Conservation (phyloP, 306 rosid species). For the Luffa aegyptiaca region DNA sequence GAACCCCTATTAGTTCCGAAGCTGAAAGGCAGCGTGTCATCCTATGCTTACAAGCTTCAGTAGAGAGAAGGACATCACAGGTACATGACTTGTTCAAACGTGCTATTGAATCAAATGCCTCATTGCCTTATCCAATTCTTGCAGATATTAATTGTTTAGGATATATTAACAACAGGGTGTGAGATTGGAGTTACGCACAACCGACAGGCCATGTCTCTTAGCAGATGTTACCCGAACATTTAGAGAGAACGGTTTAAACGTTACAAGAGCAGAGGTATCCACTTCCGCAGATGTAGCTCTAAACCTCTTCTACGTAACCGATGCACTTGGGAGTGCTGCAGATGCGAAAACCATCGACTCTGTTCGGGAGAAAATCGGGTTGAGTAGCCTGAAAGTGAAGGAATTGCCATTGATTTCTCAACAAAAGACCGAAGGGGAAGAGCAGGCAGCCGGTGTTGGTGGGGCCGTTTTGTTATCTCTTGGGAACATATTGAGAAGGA, state of each 20-base stretch:
- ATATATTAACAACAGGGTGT: slow-evolving; percentile 44
- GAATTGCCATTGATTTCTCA: slow-evolving; percentile 47
- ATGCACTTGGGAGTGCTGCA: slow-evolving; percentile 49
- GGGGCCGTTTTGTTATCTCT: slow-evolving; percentile 79
- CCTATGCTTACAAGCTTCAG: slow-evolving; percentile 73
- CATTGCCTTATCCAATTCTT: not conserved
- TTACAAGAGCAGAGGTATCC: slow-evolving; percentile 81
- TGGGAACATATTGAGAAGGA: slow-evolving; percentile 82
- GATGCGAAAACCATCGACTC: slow-evolving; percentile 52
- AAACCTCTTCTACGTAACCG: slow-evolving; percentile 75
- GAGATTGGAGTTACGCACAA: slow-evolving; percentile 52
- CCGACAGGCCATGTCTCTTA: slow-evolving; percentile 57
- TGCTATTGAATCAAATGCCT: not conserved
- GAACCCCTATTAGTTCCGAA: slow-evolving; percentile 90
- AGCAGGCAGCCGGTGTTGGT: slow-evolving; percentile 56
- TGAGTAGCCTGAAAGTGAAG: slow-evolving; percentile 56
- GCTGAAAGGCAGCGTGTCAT: slow-evolving; percentile 84
- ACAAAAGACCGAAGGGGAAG: slow-evolving; percentile 39
- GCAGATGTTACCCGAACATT: slow-evolving; percentile 86
- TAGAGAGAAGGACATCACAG: slow-evolving; percentile 78
- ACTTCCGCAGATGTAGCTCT: slow-evolving; percentile 37
- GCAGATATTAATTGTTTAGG: not conserved
- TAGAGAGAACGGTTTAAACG: slow-evolving; percentile 78
- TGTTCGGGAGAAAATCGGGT: slow-evolving; percentile 62
- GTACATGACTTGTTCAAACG: slow-evolving; percentile 18